Conservation (phyloP, 345 rosid genomes). For the Salix arbutifolia region DNA sequence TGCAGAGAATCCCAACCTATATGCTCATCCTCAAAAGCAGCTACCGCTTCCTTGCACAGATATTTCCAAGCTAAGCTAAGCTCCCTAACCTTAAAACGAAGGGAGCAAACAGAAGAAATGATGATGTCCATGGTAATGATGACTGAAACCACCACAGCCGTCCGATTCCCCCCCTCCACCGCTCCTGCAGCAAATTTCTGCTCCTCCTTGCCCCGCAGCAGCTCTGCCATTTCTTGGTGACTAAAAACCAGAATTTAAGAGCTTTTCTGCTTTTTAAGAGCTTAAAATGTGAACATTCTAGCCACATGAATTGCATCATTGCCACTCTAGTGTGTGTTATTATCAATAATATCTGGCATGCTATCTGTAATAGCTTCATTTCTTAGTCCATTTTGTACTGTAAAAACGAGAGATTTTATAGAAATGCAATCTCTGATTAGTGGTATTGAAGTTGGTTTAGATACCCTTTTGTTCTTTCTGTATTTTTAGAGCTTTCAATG, state of each 20-base stretch:
- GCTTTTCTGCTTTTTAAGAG: not conserved
- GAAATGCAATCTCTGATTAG: not conserved
- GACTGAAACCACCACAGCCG: slow-evolving; percentile 63
- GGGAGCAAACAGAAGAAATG: not conserved
- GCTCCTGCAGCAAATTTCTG: slow-evolving; percentile 35
- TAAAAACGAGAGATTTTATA: not conserved
- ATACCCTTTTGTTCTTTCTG: not conserved
- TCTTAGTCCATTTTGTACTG: not conserved
- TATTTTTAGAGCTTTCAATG: not conserved
- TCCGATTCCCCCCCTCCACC: slow-evolving; percentile 44
- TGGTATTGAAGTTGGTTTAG: not conserved
- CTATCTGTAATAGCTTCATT: not conserved
- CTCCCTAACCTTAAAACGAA: not conserved
- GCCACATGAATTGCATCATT: not conserved
- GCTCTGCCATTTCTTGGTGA: not conserved
- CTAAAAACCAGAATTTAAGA: not conserved
- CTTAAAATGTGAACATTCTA: not conserved
- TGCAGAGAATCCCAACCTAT: not conserved
- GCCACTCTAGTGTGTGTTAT: not conserved
- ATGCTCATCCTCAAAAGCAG: not conserved
- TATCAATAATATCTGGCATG: not conserved
- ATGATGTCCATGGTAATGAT: slow-evolving; percentile 28
- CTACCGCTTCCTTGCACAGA: slow-evolving; percentile 1
- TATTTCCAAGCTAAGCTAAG: not conserved
- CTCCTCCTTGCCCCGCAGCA: slow-evolving; percentile 46